These are phyloP conservation scores for Lactarius hengduanensis DNA, from an alignment of 768 basidiomycete genomes.

Conservation along the genomic window DNA sequence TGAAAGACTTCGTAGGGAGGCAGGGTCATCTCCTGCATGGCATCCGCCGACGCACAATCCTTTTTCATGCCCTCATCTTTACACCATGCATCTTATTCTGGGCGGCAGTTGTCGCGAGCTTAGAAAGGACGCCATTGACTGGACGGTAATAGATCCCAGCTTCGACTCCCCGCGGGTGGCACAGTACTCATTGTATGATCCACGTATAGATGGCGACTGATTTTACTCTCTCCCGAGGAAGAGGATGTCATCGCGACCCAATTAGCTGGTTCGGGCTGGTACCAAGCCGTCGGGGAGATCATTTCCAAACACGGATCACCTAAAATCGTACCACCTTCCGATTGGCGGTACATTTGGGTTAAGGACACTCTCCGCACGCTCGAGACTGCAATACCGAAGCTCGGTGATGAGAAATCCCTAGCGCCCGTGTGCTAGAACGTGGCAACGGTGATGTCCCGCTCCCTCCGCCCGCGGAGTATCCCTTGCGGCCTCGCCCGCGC, in stretches of 20 bases:
- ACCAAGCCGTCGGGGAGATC: constrained; percentile 75
- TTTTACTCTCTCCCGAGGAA: constrained; percentile 88
- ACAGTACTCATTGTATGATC: constrained; percentile 1
- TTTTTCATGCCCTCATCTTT: constrained; percentile 56
- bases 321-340: constrained; percentile 62
- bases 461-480: constrained; percentile 80
- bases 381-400: constrained; percentile 67
- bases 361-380: constrained; percentile 72
- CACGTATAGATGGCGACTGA: constrained; percentile 72
- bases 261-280: constrained; percentile 85
- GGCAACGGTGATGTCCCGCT: constrained; percentile 53
- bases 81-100: constrained; percentile 63
- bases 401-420: constrained; percentile 58
- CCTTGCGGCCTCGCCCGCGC: constrained; percentile 80
- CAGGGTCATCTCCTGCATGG: constrained; percentile 46
- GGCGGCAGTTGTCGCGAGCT: constrained; percentile 66
- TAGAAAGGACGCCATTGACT: constrained; percentile 81
- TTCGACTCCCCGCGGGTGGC: neutral
- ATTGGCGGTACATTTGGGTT: constrained; percentile 94
- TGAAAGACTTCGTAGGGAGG: constrained; percentile 48
- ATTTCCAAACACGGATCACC: constrained; percentile 61
- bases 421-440: constrained; percentile 53
- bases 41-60: constrained; percentile 48
- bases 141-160: constrained; percentile 52
- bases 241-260: constrained; percentile 86